Evolutionary conservation across 78 protist species (phyloP).

Genomic region (Pelomyxa schiedti): DNA sequence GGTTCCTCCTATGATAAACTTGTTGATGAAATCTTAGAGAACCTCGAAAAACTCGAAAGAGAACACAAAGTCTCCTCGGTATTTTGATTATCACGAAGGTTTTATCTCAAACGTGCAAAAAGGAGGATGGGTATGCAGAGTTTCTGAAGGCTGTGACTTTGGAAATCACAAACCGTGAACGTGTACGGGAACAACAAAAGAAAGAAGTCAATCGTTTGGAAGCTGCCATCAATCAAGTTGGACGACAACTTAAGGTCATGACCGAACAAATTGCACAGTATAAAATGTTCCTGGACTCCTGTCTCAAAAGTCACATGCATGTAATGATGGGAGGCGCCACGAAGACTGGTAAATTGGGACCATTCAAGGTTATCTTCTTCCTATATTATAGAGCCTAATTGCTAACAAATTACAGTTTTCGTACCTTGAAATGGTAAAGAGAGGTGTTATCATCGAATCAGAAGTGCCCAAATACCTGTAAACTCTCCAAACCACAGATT

Average conservation of each 20-base stretch:
- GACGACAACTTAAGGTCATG: constrained; percentile 47
- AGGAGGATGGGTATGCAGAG: constrained; percentile 33
- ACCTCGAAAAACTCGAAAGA: constrained; percentile 51
- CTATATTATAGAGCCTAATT: constrained; percentile 7
- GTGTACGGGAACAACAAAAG: constrained; percentile 59
- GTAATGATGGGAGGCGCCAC: no score
- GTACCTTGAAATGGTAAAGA: constrained; percentile 41
- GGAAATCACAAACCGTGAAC: constrained; percentile 58
- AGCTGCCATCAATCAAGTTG: constrained; percentile 27
- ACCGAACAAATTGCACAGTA: constrained; percentile 51
- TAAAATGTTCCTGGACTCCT: constrained; percentile 57
- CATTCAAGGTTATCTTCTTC: constrained; percentile 49
- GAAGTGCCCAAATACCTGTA: no score
- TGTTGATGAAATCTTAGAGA: constrained; percentile 43
- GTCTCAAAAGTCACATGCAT: constrained; percentile 58
- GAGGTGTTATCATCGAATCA: constrained; percentile 55
- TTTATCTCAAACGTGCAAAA: no score
- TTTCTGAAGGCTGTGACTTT: constrained; percentile 49
- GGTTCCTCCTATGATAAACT: no score
- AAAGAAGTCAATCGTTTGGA: constrained; percentile 42
- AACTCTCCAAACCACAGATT: no score
- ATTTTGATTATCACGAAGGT: no score
- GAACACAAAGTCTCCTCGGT: constrained; percentile 42
- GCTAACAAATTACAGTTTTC: constrained; percentile 17
- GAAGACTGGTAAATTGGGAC: no score